Conservation (phyloP, 140 eudicot species). For the Flaveria floridana region DNA sequence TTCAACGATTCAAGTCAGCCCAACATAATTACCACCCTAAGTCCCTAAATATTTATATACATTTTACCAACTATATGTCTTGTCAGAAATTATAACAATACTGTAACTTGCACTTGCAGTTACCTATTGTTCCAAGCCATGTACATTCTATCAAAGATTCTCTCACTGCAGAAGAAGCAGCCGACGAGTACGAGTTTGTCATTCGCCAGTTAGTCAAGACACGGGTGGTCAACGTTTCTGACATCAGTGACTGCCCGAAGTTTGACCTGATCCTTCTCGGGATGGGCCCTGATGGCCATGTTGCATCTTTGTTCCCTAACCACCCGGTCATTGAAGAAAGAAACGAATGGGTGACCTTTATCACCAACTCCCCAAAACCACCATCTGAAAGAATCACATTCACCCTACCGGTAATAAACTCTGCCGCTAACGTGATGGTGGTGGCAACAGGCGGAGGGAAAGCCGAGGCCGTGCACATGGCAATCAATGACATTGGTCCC, state of each 20-base stretch:
- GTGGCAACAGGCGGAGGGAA: slow-evolving; percentile 36
- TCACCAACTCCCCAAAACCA: slow-evolving; percentile 36
- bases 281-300: slow-evolving; percentile 42
- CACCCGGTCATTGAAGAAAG: slow-evolving; percentile 30
- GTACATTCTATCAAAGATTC: slow-evolving; percentile 36
- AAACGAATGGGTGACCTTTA: slow-evolving; percentile 38
- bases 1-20: neutral
- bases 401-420: slow-evolving; percentile 43
- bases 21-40: no score
- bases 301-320: slow-evolving; percentile 39
- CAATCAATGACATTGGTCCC: slow-evolving; percentile 33
- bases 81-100: neutral
- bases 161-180: slow-evolving; percentile 38
- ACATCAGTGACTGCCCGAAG: slow-evolving; percentile 40
- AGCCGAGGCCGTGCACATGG: slow-evolving; percentile 40
- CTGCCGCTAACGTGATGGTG: slow-evolving; percentile 38
- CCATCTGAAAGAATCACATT: slow-evolving; percentile 38
- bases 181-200: slow-evolving; percentile 28
- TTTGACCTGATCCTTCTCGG: slow-evolving; percentile 43
- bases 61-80: neutral
- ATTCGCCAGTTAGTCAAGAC: slow-evolving; percentile 36
- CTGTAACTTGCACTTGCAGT: slow-evolving; percentile 19
- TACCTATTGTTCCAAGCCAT: slow-evolving; percentile 37
- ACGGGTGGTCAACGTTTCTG: slow-evolving; percentile 30
- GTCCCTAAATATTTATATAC: neutral